phyloP scores from a whole-genome alignment of 129 eudicot genomes.

The Escallonia rubra region DNA sequence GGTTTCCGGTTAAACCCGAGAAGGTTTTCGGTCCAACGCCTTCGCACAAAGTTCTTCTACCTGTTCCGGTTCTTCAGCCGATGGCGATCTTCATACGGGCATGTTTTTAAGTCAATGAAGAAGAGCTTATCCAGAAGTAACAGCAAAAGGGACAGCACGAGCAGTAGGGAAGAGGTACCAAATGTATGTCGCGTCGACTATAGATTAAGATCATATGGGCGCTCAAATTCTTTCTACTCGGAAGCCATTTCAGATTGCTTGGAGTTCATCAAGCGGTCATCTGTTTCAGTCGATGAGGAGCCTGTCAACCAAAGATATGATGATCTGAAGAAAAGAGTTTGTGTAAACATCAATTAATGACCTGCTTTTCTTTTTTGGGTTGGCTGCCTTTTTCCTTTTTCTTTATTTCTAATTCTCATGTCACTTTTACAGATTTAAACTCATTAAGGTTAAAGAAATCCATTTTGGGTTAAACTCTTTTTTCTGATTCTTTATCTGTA shows the following conservation, averaged over 20 bases:
- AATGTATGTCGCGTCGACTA: not conserved
- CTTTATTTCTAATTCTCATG: too few relatives aligned
- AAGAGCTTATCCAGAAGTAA: not conserved
- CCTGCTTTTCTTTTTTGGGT: too few relatives aligned
- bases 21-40: not conserved
- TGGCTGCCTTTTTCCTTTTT: too few relatives aligned
- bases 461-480: too few relatives aligned
- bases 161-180: constrained; percentile 7
- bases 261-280: constrained; percentile 79
- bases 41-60: not conserved
- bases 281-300: constrained; percentile 47
- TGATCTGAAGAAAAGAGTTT: not conserved
- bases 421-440: too few relatives aligned
- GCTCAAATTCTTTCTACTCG: constrained; percentile 78
- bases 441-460: too few relatives aligned
- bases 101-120: not conserved
- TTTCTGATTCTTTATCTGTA: too few relatives aligned
- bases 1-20: not conserved
- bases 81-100: not conserved
- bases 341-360: not conserved
- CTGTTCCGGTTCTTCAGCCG: not conserved
- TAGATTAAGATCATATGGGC: constrained; percentile 35
- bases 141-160: not conserved
- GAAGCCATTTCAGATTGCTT: constrained; percentile 95
- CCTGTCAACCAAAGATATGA: not conserved